Evolutionary conservation across 2,329 filamentous ascomycete species (phyloP), one percentile per base, ranked within the genome.

Genomic region (Ophiostoma ulmi): DNA sequence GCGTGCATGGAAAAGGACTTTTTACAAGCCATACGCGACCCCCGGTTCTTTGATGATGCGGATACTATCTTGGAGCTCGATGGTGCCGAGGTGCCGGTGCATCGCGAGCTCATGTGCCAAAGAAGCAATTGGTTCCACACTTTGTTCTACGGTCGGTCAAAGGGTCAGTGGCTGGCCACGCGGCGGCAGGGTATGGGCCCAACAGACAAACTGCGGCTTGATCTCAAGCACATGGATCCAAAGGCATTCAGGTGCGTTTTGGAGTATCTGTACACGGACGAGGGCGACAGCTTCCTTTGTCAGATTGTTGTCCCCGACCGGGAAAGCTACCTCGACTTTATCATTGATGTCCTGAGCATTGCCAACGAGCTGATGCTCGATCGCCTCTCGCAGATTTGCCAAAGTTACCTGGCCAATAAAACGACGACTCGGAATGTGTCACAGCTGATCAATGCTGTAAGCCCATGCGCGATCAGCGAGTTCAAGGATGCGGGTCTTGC

Each of bases 291-390:
- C 72, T 82, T 98, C 1, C 98, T 99, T 76, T 88, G 97, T 74
- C 84, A 90, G 41, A 86, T 95, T 5, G 86, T 90, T 20, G 86
- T 87, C 48, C 82, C 87, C 20, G 89, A 90, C 72, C 80, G 97
- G 6, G 93, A 97, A 74, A 90, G 93, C 65, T 93, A 97, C 73
- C 88, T 94, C 5, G 93, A 98, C 75, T 83, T 95, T n/a, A 85
- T 97, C 10, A 86, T 98, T 80, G 93, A 97, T 75, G 91, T 98
- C 64, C 90, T 98, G 86, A 88, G 88, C 70, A 90, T 92, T 69
- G 93, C 94, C 14, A 95, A 99, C 77, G 94, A 99, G 79, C 82
- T 99, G 71, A 97, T 99, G 94, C 85, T 99, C 66, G 93, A 97
- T 77, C 87, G 94, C 7, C 82, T 99, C 5, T 93, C 92, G 5